A percentile compares a stretch with the other conserved stretches of the same genome.
Evolutionary conservation across 768 basidiomycete species (phyloP).

Genomic region (Pholiota molesta): DNA sequence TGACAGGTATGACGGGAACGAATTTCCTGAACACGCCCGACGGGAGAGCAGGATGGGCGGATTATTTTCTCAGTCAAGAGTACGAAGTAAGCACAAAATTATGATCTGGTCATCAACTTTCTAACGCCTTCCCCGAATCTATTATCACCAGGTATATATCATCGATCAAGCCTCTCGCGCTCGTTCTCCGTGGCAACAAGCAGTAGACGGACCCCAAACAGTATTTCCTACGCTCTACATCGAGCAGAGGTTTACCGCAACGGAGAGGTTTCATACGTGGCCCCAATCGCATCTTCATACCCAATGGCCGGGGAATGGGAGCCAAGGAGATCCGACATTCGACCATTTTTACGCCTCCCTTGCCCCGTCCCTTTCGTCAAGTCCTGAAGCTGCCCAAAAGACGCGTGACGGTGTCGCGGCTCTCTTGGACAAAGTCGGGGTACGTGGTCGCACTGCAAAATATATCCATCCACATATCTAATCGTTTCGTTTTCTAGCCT

Average conservation of each 20-base stretch:
- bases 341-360: slow-evolving; percentile 48
- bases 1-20: slow-evolving; percentile 52
- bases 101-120: slow-evolving; percentile 1
- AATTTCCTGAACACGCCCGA: slow-evolving; percentile 58
- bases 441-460: slow-evolving; percentile 26
- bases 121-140: not conserved
- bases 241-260: slow-evolving; percentile 48
- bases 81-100: slow-evolving; percentile 42
- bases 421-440: slow-evolving; percentile 51
- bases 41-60: slow-evolving; percentile 58
- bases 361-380: slow-evolving; percentile 40
- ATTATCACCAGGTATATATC: slow-evolving; percentile 38
- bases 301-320: slow-evolving; percentile 58
- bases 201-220: slow-evolving; percentile 38
- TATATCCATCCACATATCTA: not conserved
- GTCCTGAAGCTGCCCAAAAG: slow-evolving; percentile 38
- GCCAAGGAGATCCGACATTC: slow-evolving; percentile 44
- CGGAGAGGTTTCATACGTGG: slow-evolving; percentile 43
- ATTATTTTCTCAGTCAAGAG: slow-evolving; percentile 52
- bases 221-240: slow-evolving; percentile 31
- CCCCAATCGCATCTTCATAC: slow-evolving; percentile 48
- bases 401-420: slow-evolving; percentile 43
- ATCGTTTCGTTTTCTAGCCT: slow-evolving; percentile 32
- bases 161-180: slow-evolving; percentile 50
- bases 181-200: slow-evolving; percentile 45